Percentiles rank a stretch among this genome's conserved stretches.
These are phyloP conservation scores for Cyberlindnera samutprakarnensis DNA, from an alignment of 805 yeast species.

Conservation along the genomic window DNA sequence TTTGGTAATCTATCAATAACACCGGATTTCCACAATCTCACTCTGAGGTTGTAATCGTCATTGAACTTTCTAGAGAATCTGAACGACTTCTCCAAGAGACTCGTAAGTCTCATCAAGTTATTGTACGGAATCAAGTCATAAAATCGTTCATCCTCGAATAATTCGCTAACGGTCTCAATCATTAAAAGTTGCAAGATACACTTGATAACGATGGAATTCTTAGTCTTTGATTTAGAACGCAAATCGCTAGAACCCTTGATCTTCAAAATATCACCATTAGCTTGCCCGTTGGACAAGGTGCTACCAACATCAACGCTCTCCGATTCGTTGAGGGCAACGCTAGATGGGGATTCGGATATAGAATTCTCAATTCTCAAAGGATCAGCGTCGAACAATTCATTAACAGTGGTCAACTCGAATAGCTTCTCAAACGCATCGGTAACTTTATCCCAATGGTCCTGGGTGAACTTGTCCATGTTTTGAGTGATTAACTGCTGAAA, in stretches of 20 bases:
- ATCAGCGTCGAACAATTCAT: constrained; percentile 60
- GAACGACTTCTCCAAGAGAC: constrained; percentile 60
- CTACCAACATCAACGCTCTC: constrained; percentile 19
- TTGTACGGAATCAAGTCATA: constrained; percentile 62
- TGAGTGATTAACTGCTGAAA: constrained; percentile 71
- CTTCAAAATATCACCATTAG: constrained; percentile 16
- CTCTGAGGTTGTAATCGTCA: constrained; percentile 79
- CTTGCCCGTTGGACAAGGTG: constrained; percentile 17
- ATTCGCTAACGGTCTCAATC: constrained; percentile 79
- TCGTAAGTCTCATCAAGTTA: constrained; percentile 52
- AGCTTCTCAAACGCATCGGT: constrained; percentile 57
- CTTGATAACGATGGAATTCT: constrained; percentile 78
- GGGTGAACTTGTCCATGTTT: constrained; percentile 57
- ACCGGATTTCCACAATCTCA: constrained; percentile 87
- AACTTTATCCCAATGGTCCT: constrained; percentile 68
- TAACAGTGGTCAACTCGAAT: constrained; percentile 80
- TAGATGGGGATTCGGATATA: not conserved
- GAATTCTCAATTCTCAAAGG: constrained; percentile 29
- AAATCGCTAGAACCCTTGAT: constrained; percentile 29
- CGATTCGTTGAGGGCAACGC: constrained; percentile 2
- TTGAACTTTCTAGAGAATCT: constrained; percentile 82
- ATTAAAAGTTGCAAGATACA: constrained; percentile 85
- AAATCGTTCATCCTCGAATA: constrained; percentile 64
- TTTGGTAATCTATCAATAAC: constrained; percentile 91
- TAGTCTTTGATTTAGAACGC: constrained; percentile 41